phyloP scores from a whole-genome alignment of 306 rosid species.

The Dalbergia cultrata region DNA sequence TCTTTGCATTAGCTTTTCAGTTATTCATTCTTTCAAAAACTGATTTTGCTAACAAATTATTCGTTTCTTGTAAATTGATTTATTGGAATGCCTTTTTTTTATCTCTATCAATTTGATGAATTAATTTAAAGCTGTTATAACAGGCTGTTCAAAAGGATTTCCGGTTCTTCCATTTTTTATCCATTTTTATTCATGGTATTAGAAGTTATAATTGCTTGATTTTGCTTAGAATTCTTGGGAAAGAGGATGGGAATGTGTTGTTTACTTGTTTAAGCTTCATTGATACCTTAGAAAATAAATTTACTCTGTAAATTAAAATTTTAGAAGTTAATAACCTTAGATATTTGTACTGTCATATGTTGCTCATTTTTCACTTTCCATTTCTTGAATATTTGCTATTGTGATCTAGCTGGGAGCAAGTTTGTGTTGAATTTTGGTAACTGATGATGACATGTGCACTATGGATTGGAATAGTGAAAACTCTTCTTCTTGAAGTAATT shows the following conservation, averaged over 20 bases:
- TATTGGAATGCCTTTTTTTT: neutral
- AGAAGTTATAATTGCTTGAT: constrained; percentile 27
- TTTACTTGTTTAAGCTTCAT: constrained; percentile 29
- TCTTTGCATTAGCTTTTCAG: constrained; percentile 33
- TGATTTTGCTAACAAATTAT: neutral
- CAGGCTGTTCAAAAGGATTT: no score
- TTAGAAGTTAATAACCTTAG: constrained; percentile 15
- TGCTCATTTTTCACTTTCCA: no score
- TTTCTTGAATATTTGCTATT: no score
- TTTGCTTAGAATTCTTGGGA: constrained; percentile 8
- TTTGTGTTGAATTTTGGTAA: no score
- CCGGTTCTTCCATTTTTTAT: neutral
- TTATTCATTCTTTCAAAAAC: constrained; percentile 11
- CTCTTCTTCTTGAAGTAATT: no score
- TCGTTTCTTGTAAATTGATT: constrained; percentile 35
- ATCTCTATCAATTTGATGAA: no score
- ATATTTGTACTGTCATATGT: neutral
- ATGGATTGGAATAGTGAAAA: no score
- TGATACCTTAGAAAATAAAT: constrained; percentile 12
- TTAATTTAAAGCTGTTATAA: no score
- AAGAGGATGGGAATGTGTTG: constrained; percentile 25
- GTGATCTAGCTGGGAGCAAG: no score
- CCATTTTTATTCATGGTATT: constrained; percentile 8
- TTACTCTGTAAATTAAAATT: constrained; percentile 13
- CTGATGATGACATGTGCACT: no score